A percentile compares a stretch with the other conserved stretches of the same genome.
Conservation (phyloP, 225 moss, liverwort and hornwort species). For the Rhytidiadelphus loreus region DNA sequence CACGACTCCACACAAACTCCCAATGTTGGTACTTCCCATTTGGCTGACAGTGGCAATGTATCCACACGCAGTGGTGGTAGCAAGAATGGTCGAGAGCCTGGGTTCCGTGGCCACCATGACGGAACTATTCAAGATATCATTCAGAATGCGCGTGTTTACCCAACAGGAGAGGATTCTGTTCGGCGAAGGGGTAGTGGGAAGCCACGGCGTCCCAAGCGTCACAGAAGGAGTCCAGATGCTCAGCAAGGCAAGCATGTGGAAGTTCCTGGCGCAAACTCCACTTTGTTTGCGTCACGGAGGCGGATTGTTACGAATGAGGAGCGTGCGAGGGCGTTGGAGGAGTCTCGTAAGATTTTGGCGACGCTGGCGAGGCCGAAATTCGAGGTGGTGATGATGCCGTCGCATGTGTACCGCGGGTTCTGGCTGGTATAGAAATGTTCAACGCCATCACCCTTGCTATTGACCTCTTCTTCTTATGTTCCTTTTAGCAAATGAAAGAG, state of each 20-base stretch:
- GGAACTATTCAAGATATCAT: constrained; percentile 8
- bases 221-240: neutral
- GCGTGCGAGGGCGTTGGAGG: neutral
- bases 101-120: neutral
- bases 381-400: constrained; percentile 20
- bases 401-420: constrained; percentile 33
- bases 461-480: neutral
- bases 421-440: constrained; percentile 14
- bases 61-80: neutral
- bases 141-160: neutral
- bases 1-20: neutral
- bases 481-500: neutral
- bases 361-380: neutral
- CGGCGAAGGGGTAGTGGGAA: neutral
- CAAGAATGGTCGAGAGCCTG: neutral
- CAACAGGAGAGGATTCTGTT: neutral
- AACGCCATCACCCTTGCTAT: neutral
- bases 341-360: neutral
- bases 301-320: constrained; percentile 16
- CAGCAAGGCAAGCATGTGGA: neutral
- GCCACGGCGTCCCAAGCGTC: neutral
- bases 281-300: neutral
- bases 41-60: neutral
- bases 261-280: neutral
- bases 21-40: neutral